Conservation (phyloP, 2,329 filamentous ascomycete species). For the Drechslerella coelobrocha region DNA sequence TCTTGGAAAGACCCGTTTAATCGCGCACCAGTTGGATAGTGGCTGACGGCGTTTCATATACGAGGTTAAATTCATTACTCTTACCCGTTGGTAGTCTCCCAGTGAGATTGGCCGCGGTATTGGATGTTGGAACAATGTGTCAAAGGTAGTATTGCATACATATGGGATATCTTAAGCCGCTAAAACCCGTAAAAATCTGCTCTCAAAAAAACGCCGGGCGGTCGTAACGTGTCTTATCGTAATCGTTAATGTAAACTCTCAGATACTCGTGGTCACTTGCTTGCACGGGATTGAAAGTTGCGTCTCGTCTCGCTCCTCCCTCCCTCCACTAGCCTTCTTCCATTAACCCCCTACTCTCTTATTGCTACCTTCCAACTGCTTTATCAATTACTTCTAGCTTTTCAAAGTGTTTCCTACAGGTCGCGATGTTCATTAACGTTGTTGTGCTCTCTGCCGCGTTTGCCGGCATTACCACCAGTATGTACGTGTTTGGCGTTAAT, state of each 20-base stretch:
- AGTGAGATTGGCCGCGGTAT: not conserved
- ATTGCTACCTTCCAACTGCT: slow-evolving; percentile 37
- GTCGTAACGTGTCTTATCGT: slow-evolving; percentile 20
- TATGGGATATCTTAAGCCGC: slow-evolving; percentile 46
- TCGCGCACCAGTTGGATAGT: slow-evolving; percentile 52
- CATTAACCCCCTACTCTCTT: not conserved
- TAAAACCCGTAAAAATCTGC: slow-evolving; percentile 21
- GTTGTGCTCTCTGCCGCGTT: slow-evolving; percentile 63
- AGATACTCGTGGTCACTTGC: not conserved
- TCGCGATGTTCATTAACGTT: slow-evolving; percentile 59
- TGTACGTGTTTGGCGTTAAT: slow-evolving; percentile 96
- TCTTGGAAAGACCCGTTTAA: slow-evolving; percentile 53
- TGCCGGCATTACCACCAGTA: slow-evolving; percentile 88
- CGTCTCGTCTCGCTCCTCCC: no score
- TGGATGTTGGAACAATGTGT: not conserved
- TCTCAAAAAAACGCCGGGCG: slow-evolving; percentile 33
- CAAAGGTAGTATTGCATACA: slow-evolving; percentile 33
- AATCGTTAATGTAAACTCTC: not conserved
- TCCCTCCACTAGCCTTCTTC: not conserved
- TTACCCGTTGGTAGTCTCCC: not conserved
- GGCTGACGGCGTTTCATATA: slow-evolving; percentile 54
- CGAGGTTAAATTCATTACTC: slow-evolving; percentile 49
- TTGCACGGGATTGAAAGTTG: not conserved
- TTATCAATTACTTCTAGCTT: slow-evolving; percentile 54
- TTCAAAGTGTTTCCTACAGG: slow-evolving; percentile 54